Base-by-base conservation (phyloP, 2,329 filamentous ascomycete genomes). In the Aplosporella prunicola region DNA sequence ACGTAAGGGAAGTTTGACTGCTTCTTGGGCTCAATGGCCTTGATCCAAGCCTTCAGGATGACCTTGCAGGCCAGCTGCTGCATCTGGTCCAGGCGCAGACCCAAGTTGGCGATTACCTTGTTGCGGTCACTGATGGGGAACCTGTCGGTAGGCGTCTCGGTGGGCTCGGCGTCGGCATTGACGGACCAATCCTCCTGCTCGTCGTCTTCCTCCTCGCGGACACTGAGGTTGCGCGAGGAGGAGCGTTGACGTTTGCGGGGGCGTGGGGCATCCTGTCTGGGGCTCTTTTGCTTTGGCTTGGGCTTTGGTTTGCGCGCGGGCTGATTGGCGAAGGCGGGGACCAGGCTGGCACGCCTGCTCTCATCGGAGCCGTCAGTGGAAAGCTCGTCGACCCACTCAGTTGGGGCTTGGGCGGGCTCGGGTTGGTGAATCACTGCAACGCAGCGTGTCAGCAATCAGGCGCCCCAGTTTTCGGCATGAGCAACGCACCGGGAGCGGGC, bases 1-100 rank as follows among this genome's bases (percentile, higher is more conserved):
- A 77, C 81, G 50, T 87, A 87, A 0, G 82, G 81, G 47, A 82
- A 76, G 13, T 74, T 79, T 0, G 78, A 79, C 56, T 85, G 81
- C 56, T 87, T 87, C 59, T 82, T 84, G 0, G 82, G 82, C 48
- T 82, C 80, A 2, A 86, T 74, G 2, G 75, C 68, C 51, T 84
- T 84, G 42, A 87, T 77, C 74, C 81, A 86, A 9, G 74, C 78
- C 54, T 86, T 87, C 22, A 76, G 76, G 35, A 86, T 77, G 17
- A 78, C 62, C 56, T 86, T 86, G 60, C 78, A 80, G 5, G 77
- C 73, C 2, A 75, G 71, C 48, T 87, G 82, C 49, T 86, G 80
- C 47, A 80, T 72, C 41, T 72, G 71, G 44, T 72, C 74, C 51
- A 85, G 76, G 1, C 75, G 68, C 16, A 32, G 38, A 16, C 32